Conservation (phyloP, 108 stramenopile genomes). For the Pseudonitzschia delicatissima region DNA sequence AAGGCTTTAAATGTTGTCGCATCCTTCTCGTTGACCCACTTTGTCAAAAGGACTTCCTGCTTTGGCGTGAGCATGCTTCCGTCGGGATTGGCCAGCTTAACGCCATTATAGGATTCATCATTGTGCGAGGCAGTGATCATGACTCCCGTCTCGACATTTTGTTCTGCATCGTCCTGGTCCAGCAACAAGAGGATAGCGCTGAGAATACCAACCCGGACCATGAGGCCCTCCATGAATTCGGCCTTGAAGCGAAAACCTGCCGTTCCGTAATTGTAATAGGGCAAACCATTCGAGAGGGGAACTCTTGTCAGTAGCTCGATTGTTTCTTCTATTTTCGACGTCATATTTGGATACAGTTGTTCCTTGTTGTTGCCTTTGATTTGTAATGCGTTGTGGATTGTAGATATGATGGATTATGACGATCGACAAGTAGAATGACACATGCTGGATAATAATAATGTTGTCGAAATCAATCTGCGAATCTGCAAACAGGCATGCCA, state of each 20-base stretch:
- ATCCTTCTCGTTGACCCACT: slow-evolving; percentile 60
- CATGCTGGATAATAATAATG: too few relatives aligned
- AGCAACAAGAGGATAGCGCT: slow-evolving; percentile 38
- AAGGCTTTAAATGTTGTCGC: slow-evolving; percentile 19
- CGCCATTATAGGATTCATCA: slow-evolving; percentile 91
- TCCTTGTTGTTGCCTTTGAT: too few relatives aligned
- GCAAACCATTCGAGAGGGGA: background rate
- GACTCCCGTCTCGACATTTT: slow-evolving; percentile 63
- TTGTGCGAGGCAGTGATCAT: slow-evolving; percentile 98
- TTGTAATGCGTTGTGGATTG: too few relatives aligned
- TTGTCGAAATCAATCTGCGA: too few relatives aligned
- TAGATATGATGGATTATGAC: too few relatives aligned
- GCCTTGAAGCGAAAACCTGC: slow-evolving; percentile 79
- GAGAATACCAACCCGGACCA: slow-evolving; percentile 71
- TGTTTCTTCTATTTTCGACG: background rate
- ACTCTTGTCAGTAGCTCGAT: background rate
- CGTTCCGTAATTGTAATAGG: slow-evolving; percentile 60
- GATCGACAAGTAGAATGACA: too few relatives aligned
- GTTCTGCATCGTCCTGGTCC: background rate
- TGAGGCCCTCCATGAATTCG: slow-evolving; percentile 47
- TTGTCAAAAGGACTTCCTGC: slow-evolving; percentile 75
- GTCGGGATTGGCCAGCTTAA: slow-evolving; percentile 92
- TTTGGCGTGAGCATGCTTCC: slow-evolving; percentile 86
- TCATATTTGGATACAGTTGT: too few relatives aligned
- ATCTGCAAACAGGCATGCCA: too few relatives aligned